Conservation (phyloP, 495 filamentous ascomycete species). For the Xylaria curta region DNA sequence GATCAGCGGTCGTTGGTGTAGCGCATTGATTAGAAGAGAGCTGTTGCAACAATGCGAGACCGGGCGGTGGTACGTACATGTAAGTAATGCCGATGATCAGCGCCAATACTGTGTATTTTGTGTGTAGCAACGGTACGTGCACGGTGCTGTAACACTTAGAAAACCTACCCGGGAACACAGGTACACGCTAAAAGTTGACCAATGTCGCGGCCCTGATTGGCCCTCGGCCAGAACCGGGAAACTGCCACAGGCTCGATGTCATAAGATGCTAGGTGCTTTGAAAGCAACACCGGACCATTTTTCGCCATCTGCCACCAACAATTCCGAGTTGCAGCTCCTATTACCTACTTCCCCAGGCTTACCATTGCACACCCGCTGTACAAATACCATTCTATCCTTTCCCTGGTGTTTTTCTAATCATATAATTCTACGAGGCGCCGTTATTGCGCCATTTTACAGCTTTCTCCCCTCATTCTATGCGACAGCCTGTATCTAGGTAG, state of each 20-base stretch:
- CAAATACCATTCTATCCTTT: neutral
- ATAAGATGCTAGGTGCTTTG: conserved; percentile 39
- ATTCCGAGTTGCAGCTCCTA: neutral
- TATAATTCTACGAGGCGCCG: neutral
- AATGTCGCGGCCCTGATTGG: conserved; percentile 50
- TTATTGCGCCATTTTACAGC: conserved; percentile 15
- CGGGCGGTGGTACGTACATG: neutral
- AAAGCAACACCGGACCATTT: conserved; percentile 29
- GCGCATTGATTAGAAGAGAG: conserved; percentile 12
- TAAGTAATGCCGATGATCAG: neutral
- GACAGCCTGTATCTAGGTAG: neutral
- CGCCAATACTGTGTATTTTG: neutral
- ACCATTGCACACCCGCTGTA: neutral
- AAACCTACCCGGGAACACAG: conserved; percentile 11
- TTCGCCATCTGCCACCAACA: conserved; percentile 24
- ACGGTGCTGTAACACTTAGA: neutral
- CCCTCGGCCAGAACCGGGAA: conserved; percentile 43
- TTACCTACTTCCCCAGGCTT: neutral
- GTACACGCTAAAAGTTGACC: conserved; percentile 28
- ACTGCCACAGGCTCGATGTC: conserved; percentile 44
- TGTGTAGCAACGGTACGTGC: neutral
- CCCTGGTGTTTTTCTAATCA: neutral
- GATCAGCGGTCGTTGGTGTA: neutral
- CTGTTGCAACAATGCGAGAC: neutral
- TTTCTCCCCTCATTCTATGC: conserved; percentile 11